These are phyloP conservation scores for Malus hybrid DNA, from an alignment of 331 rosid genomes.

Conservation along the genomic window DNA sequence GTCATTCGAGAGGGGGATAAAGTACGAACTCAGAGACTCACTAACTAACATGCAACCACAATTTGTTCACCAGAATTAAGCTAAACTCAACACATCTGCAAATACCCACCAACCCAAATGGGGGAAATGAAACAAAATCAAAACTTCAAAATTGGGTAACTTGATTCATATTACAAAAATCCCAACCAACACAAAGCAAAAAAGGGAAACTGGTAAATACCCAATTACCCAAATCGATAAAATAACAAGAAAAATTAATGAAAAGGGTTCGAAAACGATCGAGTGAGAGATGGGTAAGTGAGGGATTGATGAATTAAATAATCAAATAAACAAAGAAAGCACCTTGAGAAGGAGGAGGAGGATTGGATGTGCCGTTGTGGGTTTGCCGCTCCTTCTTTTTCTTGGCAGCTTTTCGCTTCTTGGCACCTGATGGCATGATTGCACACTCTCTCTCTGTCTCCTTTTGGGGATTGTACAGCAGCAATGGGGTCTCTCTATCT, in stretches of 20 bases:
- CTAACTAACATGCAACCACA: conserved; percentile 9
- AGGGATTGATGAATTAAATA: neutral
- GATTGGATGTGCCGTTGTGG: conserved; percentile 15
- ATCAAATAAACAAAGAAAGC: neutral
- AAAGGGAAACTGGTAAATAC: neutral
- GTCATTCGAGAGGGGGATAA: neutral
- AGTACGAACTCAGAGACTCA: conserved; percentile 3
- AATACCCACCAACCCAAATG: conserved; percentile 20
- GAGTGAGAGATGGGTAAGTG: conserved; percentile 15
- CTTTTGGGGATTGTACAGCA: neutral
- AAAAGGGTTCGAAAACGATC: conserved; percentile 15
- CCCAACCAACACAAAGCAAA: neutral
- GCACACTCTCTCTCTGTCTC: neutral
- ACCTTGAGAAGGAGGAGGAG: conserved; percentile 43
- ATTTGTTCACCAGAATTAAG: conserved; percentile 11
- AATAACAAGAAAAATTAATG: neutral
- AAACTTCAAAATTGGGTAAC: too few relatives aligned
- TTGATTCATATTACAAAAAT: neutral
- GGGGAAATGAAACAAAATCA: neutral
- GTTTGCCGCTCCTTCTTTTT: conserved; percentile 63
- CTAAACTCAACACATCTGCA: conserved; percentile 12
- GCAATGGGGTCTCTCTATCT: neutral
- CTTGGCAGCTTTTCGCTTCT: conserved; percentile 84
- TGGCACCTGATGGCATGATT: conserved; percentile 87
- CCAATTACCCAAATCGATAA: conserved; percentile 7